Conservation (phyloP, 805 yeast genomes). For the Ogataea populi-albae region DNA sequence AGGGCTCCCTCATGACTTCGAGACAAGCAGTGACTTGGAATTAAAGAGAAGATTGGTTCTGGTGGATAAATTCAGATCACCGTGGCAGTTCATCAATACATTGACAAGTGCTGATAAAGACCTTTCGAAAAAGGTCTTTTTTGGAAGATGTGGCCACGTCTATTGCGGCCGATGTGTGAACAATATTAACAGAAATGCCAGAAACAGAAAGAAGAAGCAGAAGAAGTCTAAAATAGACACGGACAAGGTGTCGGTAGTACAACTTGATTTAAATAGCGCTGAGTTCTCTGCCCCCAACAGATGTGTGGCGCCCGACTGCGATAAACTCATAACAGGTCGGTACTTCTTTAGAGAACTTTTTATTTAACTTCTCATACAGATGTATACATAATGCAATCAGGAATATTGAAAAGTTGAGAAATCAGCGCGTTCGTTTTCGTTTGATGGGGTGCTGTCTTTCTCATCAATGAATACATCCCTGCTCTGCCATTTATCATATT, state of each 20-base stretch:
- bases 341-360: slow-evolving; percentile 57
- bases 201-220: slow-evolving; percentile 17
- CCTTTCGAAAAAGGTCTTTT: slow-evolving; percentile 63
- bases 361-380: slow-evolving; percentile 21
- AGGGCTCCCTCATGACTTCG: slow-evolving; percentile 60
- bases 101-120: slow-evolving; percentile 56
- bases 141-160: slow-evolving; percentile 75
- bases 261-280: slow-evolving; percentile 37
- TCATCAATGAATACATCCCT: slow-evolving; percentile 5
- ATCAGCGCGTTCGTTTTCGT: background rate
- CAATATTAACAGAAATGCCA: slow-evolving; percentile 45
- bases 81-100: slow-evolving; percentile 55
- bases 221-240: slow-evolving; percentile 22
- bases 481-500: slow-evolving; percentile 5
- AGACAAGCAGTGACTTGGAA: slow-evolving; percentile 18
- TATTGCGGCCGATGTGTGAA: slow-evolving; percentile 84
- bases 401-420: slow-evolving; percentile 16
- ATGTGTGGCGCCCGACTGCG: slow-evolving; percentile 58
- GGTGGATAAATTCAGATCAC: slow-evolving; percentile 43
- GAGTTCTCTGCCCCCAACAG: slow-evolving; percentile 51
- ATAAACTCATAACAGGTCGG: slow-evolving; percentile 39
- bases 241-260: slow-evolving; percentile 15
- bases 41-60: slow-evolving; percentile 29
- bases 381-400: slow-evolving; percentile 2
- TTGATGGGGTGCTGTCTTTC: background rate